phyloP scores from a whole-genome alignment of 2,329 filamentous ascomycete genomes.

The Colletotrichum sp. region DNA sequence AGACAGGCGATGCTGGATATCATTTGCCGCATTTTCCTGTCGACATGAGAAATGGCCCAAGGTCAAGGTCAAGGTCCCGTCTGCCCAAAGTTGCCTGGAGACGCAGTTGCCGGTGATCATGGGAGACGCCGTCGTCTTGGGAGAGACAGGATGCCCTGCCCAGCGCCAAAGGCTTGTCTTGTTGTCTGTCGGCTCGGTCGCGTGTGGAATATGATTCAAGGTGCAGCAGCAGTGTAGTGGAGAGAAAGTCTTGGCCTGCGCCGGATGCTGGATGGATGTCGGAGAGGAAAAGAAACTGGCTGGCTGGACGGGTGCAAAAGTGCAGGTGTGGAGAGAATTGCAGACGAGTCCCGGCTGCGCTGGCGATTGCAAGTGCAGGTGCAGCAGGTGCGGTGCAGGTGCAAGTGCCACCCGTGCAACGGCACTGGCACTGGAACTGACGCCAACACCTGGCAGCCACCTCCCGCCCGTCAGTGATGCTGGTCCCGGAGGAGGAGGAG shows the following conservation, averaged over 20 bases:
- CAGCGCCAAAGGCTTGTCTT: neutral
- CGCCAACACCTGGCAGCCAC: neutral
- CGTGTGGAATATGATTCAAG: neutral
- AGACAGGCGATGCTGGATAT: neutral
- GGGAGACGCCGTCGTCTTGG: neutral
- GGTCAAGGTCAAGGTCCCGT: neutral
- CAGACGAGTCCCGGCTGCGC: neutral
- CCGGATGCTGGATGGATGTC: neutral
- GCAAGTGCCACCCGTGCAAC: neutral
- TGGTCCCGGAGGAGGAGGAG: neutral
- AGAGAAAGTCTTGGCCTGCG: neutral
- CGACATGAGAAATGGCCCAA: neutral
- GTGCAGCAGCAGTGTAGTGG: neutral
- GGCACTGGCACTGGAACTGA: neutral
- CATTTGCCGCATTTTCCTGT: neutral
- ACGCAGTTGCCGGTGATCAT: neutral
- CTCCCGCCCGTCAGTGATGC: neutral
- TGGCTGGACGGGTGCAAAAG: neutral
- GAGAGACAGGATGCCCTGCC: neutral
- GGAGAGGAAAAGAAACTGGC: neutral
- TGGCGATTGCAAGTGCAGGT: neutral
- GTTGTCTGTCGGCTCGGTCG: neutral
- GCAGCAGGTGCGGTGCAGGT: neutral
- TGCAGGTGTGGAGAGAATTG: neutral
- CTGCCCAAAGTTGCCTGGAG: neutral